Conservation (phyloP, 257 asterid species). For the Mitragyna speciosa region DNA sequence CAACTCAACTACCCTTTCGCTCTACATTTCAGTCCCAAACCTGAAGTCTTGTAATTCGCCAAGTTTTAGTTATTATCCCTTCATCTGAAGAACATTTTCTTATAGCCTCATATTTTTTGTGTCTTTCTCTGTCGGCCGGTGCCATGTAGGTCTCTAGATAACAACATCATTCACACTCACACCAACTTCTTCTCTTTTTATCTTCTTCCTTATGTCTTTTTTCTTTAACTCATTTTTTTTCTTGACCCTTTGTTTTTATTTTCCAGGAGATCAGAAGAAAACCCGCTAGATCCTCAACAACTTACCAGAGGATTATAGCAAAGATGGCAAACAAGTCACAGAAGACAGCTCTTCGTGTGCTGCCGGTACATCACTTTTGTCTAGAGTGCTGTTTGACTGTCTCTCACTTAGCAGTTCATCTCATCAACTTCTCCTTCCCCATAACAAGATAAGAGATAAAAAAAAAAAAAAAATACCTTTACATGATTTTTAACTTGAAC, state of each 20-base stretch:
- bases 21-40: conserved; percentile 60
- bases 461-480: not conserved
- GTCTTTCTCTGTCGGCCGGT: conserved; percentile 76
- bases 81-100: conserved; percentile 20
- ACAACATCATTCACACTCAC: conserved; percentile 35
- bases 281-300: conserved; percentile 91
- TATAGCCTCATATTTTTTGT: conserved; percentile 22
- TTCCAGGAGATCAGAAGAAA: conserved; percentile 80
- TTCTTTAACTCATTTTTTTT: not conserved
- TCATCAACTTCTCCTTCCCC: conserved; percentile 1
- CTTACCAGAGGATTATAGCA: conserved; percentile 81
- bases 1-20: conserved; percentile 21
- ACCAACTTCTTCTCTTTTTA: not conserved
- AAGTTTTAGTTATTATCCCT: conserved; percentile 39
- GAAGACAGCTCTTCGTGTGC: conserved; percentile 85
- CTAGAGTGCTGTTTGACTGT: conserved; percentile 17
- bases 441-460: not conserved
- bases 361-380: conserved; percentile 62
- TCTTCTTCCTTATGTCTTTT: conserved; percentile 18
- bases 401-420: not conserved
- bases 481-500: not conserved
- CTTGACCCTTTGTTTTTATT: conserved; percentile 12
- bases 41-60: conserved; percentile 56
- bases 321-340: conserved; percentile 55
- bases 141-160: conserved; percentile 52